phyloP scores from a whole-genome alignment of 2,329 filamentous ascomycete genomes.

The Microsporum ferrugineum region DNA sequence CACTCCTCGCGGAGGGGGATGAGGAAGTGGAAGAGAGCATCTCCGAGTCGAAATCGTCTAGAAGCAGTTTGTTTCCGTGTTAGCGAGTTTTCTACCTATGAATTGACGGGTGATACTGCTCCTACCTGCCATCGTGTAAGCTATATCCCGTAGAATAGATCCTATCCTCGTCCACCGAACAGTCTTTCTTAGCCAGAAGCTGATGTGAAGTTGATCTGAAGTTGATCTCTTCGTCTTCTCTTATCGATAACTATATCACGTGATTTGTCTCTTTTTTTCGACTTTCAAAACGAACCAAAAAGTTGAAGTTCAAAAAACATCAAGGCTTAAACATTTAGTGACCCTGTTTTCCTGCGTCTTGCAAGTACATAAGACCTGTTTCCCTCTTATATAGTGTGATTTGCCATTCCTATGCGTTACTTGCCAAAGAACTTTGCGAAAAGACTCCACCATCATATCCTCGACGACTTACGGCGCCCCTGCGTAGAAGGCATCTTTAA shows the following conservation, averaged over 20 bases:
- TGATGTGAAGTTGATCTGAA: no score
- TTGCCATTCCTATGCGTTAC: background rate
- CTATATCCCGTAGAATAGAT: background rate
- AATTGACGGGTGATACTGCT: background rate
- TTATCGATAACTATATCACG: background rate
- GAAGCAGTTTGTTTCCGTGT: background rate
- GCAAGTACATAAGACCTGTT: background rate
- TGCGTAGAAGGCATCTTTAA: background rate
- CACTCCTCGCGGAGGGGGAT: constrained; percentile 27
- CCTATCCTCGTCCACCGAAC: background rate
- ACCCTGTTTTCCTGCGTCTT: background rate
- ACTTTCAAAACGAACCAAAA: background rate
- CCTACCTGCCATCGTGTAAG: background rate
- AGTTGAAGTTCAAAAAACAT: background rate
- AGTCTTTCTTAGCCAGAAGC: no score
- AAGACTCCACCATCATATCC: background rate
- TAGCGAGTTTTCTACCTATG: background rate
- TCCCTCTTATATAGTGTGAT: background rate
- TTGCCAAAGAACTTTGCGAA: background rate
- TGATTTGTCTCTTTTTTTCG: background rate
- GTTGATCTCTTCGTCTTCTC: no score
- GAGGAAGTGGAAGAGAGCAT: constrained; percentile 39
- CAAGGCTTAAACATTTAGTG: background rate
- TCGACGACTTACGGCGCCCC: background rate
- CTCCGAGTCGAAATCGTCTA: constrained; percentile 34